Conservation (phyloP, 257 asterid species). For the Solanum peruvianum region DNA sequence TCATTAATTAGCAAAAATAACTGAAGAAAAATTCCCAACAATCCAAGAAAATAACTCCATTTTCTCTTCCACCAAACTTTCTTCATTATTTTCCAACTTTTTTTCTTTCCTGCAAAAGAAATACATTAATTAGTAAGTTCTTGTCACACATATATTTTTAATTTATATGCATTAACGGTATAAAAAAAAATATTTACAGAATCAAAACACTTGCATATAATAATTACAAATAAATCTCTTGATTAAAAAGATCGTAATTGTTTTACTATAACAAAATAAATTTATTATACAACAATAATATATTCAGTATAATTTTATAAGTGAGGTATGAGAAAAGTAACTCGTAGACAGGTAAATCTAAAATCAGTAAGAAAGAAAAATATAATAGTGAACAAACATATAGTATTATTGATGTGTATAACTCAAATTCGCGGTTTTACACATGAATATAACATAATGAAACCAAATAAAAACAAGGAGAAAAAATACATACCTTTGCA, state of each 20-base stretch:
- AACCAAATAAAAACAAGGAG: not conserved
- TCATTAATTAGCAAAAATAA: conserved; percentile 3
- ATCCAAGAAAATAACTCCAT: not conserved
- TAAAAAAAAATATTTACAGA: not conserved
- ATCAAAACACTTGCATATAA: not conserved
- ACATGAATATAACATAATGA: not conserved
- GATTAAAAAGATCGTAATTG: not conserved
- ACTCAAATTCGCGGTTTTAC: not conserved
- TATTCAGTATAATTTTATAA: not conserved
- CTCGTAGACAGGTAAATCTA: too few relatives aligned
- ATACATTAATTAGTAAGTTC: not conserved
- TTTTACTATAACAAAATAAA: not conserved
- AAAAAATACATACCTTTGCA: not conserved
- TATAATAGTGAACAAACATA: not conserved
- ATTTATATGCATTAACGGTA: not conserved
- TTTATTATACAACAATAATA: not conserved
- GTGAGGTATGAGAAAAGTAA: not conserved
- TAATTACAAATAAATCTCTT: not conserved
- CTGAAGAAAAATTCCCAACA: not conserved
- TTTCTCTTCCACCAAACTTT: not conserved
- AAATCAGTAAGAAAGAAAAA: not conserved
- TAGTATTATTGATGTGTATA: not conserved
- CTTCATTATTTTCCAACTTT: not conserved
- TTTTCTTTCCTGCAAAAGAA: not conserved
- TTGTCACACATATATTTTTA: not conserved